Percentiles rank a stretch among this genome's conserved stretches.
Conservation (phyloP, 1,139 yeast species). For the Geotrichum fermentans region DNA sequence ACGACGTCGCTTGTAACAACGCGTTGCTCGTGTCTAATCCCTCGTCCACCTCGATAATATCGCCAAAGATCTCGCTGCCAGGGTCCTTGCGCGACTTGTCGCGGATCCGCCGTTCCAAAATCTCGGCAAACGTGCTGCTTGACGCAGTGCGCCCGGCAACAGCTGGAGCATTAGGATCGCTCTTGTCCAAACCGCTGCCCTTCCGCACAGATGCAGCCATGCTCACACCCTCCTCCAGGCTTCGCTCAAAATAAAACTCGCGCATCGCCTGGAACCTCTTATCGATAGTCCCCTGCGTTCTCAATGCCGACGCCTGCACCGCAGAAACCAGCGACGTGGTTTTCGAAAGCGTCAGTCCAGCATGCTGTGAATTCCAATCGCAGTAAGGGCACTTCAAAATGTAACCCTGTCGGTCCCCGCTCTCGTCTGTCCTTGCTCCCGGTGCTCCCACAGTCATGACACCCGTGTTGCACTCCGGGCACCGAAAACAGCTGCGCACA, state of each 20-base stretch:
- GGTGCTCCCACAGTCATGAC: conserved; percentile 6
- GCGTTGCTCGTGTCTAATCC: conserved; percentile 17
- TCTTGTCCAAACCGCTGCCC: conserved; percentile 1
- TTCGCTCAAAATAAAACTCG: conserved; percentile 19
- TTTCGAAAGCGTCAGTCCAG: conserved; percentile 1
- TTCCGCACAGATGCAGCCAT: conserved; percentile 16
- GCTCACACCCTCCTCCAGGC: conserved; percentile 21
- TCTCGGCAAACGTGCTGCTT: conserved; percentile 19
- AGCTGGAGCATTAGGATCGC: too few relatives aligned
- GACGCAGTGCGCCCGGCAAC: neutral
- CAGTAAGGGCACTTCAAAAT: conserved; percentile 28
- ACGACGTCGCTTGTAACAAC: conserved; percentile 14
- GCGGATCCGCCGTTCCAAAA: conserved; percentile 19
- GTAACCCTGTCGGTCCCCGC: neutral
- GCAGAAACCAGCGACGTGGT: conserved; percentile 1
- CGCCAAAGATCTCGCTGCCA: conserved; percentile 16
- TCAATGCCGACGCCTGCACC: neutral
- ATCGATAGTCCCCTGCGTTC: conserved; percentile 7
- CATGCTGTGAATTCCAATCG: conserved; percentile 22
- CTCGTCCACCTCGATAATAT: conserved; percentile 20
- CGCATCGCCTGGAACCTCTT: conserved; percentile 19
- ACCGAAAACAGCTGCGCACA: conserved; percentile 29
- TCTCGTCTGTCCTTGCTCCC: neutral
- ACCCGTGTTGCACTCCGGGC: conserved; percentile 28
- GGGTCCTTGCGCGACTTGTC: conserved; percentile 16